Percentiles rank a stretch among this genome's conserved stretches.
Conservation (phyloP, 2,329 filamentous ascomycete species). For the Botryotinia narcissicola region DNA sequence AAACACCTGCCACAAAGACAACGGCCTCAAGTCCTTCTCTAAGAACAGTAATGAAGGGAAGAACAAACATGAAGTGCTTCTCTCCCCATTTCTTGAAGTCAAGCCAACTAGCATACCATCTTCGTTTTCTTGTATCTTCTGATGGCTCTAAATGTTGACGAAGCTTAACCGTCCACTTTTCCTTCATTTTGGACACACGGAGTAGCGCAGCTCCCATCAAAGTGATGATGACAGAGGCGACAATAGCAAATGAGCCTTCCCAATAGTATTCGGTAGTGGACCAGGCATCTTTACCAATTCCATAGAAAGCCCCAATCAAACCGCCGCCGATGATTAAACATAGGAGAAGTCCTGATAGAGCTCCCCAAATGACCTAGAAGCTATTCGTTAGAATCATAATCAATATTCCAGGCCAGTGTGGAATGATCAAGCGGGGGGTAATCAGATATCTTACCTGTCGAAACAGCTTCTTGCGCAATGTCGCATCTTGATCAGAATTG, state of each 20-base stretch:
- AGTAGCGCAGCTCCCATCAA: slow-evolving; percentile 77
- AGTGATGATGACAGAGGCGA: slow-evolving; percentile 78
- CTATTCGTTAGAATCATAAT: neutral
- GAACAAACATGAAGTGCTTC: slow-evolving; percentile 81
- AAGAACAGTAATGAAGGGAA: slow-evolving; percentile 86
- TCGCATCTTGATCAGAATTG: slow-evolving; percentile 58
- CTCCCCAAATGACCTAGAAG: slow-evolving; percentile 56
- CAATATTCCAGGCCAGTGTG: neutral
- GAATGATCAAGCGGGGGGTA: neutral
- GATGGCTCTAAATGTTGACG: slow-evolving; percentile 59
- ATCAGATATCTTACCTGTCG: slow-evolving; percentile 47
- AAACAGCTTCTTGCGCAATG: slow-evolving; percentile 64
- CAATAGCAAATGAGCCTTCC: slow-evolving; percentile 74
- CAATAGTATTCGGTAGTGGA: slow-evolving; percentile 69
- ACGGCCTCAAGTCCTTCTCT: slow-evolving; percentile 84
- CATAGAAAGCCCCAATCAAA: slow-evolving; percentile 65
- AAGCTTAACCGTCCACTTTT: slow-evolving; percentile 85
- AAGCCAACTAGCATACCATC: slow-evolving; percentile 38
- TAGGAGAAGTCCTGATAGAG: slow-evolving; percentile 51
- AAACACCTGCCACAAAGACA: slow-evolving; percentile 82
- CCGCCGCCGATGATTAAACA: slow-evolving; percentile 58
- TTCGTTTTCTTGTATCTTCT: slow-evolving; percentile 35
- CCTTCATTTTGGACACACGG: slow-evolving; percentile 77
- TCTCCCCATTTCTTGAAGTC: slow-evolving; percentile 63
- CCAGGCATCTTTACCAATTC: slow-evolving; percentile 65